Base-by-base conservation (phyloP, 257 asterid species). In the Jasminum sambac region DNA sequence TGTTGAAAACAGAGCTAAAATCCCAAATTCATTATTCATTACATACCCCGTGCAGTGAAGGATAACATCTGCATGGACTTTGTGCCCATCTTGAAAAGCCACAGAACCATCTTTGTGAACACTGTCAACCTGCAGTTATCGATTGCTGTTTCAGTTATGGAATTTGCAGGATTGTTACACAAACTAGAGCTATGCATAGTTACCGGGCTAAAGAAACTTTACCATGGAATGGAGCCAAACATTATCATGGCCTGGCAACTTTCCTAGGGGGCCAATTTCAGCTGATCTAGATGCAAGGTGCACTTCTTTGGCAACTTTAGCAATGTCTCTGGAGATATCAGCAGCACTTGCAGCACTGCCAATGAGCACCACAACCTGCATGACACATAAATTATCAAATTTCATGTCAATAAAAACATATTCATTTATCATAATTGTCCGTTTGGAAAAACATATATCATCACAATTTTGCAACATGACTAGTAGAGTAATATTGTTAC, bases 1-100 rank as follows among this genome's bases (percentile, higher is more conserved):
- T n/a, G 23, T 66, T 19, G 38, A 57, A 9, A 11, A 2, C 19
- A 61, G 37, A 8, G 23, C 36, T 19, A 55, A 46, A 8, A 41
- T 21, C 39, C 21, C 37, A 63, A 69, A 50, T 6, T 50, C 25
- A 50, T 46, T 44, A 52, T 58, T 66, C 14, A 12, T 16, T 19
- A 76, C 90, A 30, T 77, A 94, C 99, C 99, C 99, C 0, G 99
- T 95, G 85, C 99, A 95, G 74, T 95, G 91, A 76, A 95, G 84
- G 79, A 95, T 95, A 65, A 83, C 78, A 67, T 89, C 86, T 17
- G 96, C 96, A 26, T 50, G 25, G 73, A 81, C 77, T 73, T 72
- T 60, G 25, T 34, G 66, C 66, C 96, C 95, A 62, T 94, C 95
- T 57, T 64, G 74, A 72, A 91, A 95, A 78, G 74, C 80, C 72